Percentiles rank a stretch among this genome's conserved stretches.
Evolutionary conservation across 2,329 filamentous ascomycete genomes (phyloP).

Genomic region (Purpureocillium takamizusanense): DNA sequence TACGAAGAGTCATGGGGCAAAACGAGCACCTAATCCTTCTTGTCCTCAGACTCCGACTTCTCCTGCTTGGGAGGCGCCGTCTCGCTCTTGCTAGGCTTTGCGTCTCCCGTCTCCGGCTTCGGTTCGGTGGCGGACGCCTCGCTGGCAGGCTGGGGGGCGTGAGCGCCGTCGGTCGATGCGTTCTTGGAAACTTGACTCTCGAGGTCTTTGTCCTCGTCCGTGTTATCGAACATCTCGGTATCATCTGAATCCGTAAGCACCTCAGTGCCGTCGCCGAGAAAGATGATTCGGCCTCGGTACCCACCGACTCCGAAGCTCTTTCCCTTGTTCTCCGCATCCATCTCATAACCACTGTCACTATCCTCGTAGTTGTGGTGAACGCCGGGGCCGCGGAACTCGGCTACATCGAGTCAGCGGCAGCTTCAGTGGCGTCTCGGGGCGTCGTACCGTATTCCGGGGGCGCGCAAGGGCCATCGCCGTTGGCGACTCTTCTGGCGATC

Average conservation of each 20-base stretch:
- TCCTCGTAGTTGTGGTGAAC: slow-evolving; percentile 78
- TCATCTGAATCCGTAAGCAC: slow-evolving; percentile 82
- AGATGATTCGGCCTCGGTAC: slow-evolving; percentile 80
- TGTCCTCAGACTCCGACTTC: slow-evolving; percentile 18
- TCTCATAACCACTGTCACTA: slow-evolving; percentile 67
- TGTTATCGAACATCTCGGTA: slow-evolving; percentile 85
- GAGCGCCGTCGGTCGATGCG: slow-evolving; percentile 13
- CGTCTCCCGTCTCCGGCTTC: slow-evolving; percentile 6
- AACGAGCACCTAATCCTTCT: slow-evolving; percentile 27
- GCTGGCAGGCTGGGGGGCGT: slow-evolving; percentile 1
- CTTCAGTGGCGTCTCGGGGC: slow-evolving; percentile 22
- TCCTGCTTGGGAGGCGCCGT: slow-evolving; percentile 9
- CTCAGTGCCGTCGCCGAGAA: slow-evolving; percentile 91
- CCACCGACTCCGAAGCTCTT: slow-evolving; percentile 58
- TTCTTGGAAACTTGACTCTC: slow-evolving; percentile 71
- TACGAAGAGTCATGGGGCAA: slow-evolving; percentile 6
- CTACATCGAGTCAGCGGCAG: slow-evolving; percentile 31
- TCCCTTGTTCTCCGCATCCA: slow-evolving; percentile 58
- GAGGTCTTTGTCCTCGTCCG: slow-evolving; percentile 77
- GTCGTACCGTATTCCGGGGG: slow-evolving; percentile 98
- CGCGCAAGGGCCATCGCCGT: slow-evolving; percentile 95
- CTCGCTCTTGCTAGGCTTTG: slow-evolving; percentile 6
- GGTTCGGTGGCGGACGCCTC: slow-evolving; percentile 9
- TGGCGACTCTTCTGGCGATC: slow-evolving; percentile 86
- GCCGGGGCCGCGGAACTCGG: slow-evolving; percentile 76